These are phyloP conservation scores for Sordaria brevicollis DNA, from an alignment of 495 filamentous ascomycete species.

Conservation along the genomic window DNA sequence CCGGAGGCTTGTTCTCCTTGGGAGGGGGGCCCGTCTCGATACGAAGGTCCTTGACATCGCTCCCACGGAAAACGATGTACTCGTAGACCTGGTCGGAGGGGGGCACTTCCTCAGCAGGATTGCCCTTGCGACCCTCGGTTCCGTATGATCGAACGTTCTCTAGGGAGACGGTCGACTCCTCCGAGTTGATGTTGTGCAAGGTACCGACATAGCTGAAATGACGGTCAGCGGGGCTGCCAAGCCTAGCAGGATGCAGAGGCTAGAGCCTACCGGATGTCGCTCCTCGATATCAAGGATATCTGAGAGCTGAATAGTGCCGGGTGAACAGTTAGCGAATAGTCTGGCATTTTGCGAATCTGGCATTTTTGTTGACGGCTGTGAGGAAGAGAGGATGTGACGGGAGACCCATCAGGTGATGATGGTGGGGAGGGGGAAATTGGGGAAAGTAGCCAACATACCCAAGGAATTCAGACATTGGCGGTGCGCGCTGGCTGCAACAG, in stretches of 20 bases:
- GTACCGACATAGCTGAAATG: conserved; percentile 77
- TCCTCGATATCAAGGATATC: conserved; percentile 90
- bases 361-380: neutral
- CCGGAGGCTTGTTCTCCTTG: conserved; percentile 65
- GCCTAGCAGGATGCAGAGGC: neutral
- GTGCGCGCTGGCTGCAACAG: neutral
- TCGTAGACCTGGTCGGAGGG: conserved; percentile 83
- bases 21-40: conserved; percentile 59
- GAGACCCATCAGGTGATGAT: neutral
- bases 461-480: conserved; percentile 41
- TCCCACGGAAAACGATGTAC: conserved; percentile 98
- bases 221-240: conserved; percentile 18
- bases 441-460: conserved; percentile 29
- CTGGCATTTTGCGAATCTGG: too few relatives aligned
- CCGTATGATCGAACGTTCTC: conserved; percentile 90
- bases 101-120: conserved; percentile 68
- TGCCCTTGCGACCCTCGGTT: conserved; percentile 77
- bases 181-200: conserved; percentile 95
- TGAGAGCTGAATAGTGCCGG: conserved; percentile 45
- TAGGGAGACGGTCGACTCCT: conserved; percentile 88
- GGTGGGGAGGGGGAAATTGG: neutral
- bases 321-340: conserved; percentile 13
- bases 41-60: conserved; percentile 94
- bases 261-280: conserved; percentile 75
- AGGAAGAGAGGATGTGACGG: neutral